A percentile compares a stretch with the other conserved stretches of the same genome.
phyloP scores from a whole-genome alignment of 768 basidiomycete genomes.

The Terana coerulea region DNA sequence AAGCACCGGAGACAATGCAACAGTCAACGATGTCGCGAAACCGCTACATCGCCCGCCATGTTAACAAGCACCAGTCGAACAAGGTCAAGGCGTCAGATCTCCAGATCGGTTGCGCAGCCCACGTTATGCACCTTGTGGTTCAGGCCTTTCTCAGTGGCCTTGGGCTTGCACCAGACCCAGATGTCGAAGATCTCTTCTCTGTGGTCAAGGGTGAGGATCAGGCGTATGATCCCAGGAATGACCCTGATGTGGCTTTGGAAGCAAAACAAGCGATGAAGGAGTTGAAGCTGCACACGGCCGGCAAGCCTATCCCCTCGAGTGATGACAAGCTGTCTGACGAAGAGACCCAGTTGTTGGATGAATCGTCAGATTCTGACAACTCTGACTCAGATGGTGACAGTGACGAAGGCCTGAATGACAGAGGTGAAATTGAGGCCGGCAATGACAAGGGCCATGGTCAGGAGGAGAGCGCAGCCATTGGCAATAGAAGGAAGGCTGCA shows the following conservation, averaged over 20 bases:
- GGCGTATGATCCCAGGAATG: background rate
- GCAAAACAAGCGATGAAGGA: background rate
- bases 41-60: too few relatives aligned
- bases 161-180: constrained; percentile 2
- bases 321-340: background rate
- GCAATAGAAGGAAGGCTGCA: background rate
- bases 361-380: background rate
- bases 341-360: too few relatives aligned
- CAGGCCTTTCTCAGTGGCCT: background rate
- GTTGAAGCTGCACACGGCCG: background rate
- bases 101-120: constrained; percentile 1
- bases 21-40: too few relatives aligned
- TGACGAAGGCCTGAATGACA: too few relatives aligned
- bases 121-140: background rate
- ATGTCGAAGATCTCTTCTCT: background rate
- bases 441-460: background rate
- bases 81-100: background rate
- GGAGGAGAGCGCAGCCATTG: background rate
- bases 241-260: constrained; percentile 2
- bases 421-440: background rate
- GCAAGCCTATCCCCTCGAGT: background rate
- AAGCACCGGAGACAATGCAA: too few relatives aligned
- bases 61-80: background rate
- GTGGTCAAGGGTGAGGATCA: background rate
- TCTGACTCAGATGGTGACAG: too few relatives aligned